These are phyloP conservation scores for Thalia dealbata DNA, from an alignment of 176 grass and related monocot species.

Conservation along the genomic window DNA sequence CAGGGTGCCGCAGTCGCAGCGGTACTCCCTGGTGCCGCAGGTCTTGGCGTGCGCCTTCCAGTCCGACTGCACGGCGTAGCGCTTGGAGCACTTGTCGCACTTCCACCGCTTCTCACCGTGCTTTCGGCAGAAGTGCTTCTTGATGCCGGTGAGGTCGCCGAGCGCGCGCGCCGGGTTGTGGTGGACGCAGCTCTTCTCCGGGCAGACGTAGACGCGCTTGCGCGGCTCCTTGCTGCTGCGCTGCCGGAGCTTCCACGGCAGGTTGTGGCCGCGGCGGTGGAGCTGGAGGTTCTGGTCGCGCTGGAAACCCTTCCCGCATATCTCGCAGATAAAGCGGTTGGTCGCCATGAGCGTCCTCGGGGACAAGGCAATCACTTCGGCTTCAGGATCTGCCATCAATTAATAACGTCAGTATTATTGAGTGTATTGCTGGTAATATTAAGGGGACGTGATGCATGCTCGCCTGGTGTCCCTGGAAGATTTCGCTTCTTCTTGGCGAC, in stretches of 20 bases:
- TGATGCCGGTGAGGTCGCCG: slow-evolving; percentile 19
- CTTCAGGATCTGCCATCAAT: slow-evolving; percentile 15
- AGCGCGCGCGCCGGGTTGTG: slow-evolving; percentile 20
- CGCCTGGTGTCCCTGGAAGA: slow-evolving; percentile 96
- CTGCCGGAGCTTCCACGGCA: slow-evolving; percentile 20
- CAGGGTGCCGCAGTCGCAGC: slow-evolving; percentile 14
- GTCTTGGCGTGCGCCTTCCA: slow-evolving; percentile 22
- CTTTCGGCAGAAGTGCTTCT: slow-evolving; percentile 24
- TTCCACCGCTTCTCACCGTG: slow-evolving; percentile 23
- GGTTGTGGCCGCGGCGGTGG: slow-evolving; percentile 21
- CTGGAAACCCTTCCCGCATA: slow-evolving; percentile 19
- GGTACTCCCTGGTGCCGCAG: slow-evolving; percentile 20
- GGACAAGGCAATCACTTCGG: slow-evolving; percentile 17
- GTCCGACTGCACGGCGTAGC: slow-evolving; percentile 20
- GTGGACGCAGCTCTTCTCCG: slow-evolving; percentile 15
- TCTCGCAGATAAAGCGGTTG: slow-evolving; percentile 21
- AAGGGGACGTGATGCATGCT: background rate
- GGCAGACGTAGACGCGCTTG: slow-evolving; percentile 21
- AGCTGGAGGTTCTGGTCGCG: slow-evolving; percentile 22
- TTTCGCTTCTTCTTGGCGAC: slow-evolving; percentile 86
- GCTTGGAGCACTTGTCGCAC: slow-evolving; percentile 21
- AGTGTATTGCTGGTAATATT: too few species aligned
- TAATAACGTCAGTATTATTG: too few species aligned
- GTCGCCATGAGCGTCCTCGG: slow-evolving; percentile 10
- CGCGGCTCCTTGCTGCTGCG: slow-evolving; percentile 15